These are phyloP conservation scores for Heliophila coronopifolia DNA, from an alignment of 441 rosid species.

Conservation along the genomic window DNA sequence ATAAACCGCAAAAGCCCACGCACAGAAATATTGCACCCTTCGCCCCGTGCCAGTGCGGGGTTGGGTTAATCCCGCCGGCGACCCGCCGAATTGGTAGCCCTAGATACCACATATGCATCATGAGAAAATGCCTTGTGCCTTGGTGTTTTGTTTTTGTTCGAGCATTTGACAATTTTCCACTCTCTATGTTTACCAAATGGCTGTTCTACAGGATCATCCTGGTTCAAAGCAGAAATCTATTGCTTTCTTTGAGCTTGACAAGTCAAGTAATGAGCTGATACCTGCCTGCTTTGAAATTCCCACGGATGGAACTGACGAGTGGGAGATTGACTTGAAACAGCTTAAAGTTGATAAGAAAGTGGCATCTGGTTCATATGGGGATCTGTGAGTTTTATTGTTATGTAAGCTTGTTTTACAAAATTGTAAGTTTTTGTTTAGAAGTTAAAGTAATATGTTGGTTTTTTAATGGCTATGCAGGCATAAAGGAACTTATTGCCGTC, in stretches of 20 bases:
- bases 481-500: conserved; percentile 77
- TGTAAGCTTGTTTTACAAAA: not conserved
- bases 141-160: conserved; percentile 11
- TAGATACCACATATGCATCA: too few relatives aligned
- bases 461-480: conserved; percentile 46
- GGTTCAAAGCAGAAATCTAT: conserved; percentile 38
- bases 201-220: conserved; percentile 52
- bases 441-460: not conserved
- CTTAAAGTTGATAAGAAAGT: conserved; percentile 66
- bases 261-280: conserved; percentile 35
- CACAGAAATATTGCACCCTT: too few relatives aligned
- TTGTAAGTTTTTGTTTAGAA: not conserved
- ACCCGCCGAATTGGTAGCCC: too few relatives aligned
- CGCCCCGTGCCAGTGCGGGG: too few relatives aligned
- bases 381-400: conserved; percentile 59
- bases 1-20: too few relatives aligned
- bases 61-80: too few relatives aligned
- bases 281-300: conserved; percentile 74
- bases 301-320: conserved; percentile 79
- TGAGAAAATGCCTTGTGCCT: not conserved
- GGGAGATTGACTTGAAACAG: conserved; percentile 79
- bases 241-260: conserved; percentile 39
- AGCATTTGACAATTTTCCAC: not conserved
- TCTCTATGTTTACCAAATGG: not conserved
- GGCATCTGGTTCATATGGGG: conserved; percentile 86